Conservation (phyloP, 139 green algal genomes). For the Chlorella sp. region DNA sequence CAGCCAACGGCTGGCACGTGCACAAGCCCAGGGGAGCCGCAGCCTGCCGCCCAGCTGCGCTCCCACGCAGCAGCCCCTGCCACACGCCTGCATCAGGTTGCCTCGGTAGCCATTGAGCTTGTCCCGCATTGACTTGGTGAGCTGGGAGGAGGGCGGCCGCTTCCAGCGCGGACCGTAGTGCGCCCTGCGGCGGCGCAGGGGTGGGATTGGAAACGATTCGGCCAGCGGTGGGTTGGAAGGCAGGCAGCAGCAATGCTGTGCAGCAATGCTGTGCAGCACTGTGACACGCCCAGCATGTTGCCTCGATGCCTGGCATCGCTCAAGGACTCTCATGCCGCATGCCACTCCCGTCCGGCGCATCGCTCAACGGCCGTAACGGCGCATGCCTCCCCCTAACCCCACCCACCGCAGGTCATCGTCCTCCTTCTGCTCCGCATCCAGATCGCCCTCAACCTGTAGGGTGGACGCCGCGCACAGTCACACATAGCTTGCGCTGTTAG, state of each 20-base stretch:
- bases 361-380: too few species aligned
- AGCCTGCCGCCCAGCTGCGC: not conserved
- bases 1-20: not conserved
- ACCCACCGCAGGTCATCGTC: slow-evolving; percentile 56
- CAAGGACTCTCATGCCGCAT: too few species aligned
- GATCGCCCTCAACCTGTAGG: slow-evolving; percentile 60
- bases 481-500: too few species aligned
- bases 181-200: not conserved
- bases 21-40: not conserved
- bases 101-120: slow-evolving; percentile 66
- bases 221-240: not conserved
- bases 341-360: too few species aligned
- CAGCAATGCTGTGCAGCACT: too few species aligned
- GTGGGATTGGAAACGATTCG: not conserved
- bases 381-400: slow-evolving; percentile 39
- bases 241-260: too few species aligned
- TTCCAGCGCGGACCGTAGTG: slow-evolving; percentile 72
- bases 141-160: slow-evolving; percentile 55
- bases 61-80: too few species aligned
- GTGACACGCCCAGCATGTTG: not conserved
- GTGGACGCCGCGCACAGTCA: too few species aligned
- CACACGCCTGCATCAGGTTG: slow-evolving; percentile 59
- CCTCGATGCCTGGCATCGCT: too few species aligned
- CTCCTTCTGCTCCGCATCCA: slow-evolving; percentile 66
- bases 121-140: slow-evolving; percentile 73